phyloP scores from a whole-genome alignment of 148 eudicot genomes.

The Arctostaphylos glauca region DNA sequence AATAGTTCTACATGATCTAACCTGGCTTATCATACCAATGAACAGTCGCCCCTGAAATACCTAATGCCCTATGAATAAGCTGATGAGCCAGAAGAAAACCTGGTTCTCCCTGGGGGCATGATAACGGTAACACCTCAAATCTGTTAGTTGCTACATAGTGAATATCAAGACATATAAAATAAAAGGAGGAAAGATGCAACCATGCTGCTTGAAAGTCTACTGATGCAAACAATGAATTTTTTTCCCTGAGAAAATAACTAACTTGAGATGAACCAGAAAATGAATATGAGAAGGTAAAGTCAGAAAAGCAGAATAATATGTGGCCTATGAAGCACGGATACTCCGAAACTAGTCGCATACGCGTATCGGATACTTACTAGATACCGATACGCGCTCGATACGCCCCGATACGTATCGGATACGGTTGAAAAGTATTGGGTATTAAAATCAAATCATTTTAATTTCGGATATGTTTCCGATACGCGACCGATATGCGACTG shows the following conservation, averaged over 20 bases:
- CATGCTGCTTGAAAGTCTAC: neutral
- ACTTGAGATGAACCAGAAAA: neutral
- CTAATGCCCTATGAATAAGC: constrained; percentile 61
- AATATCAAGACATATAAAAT: neutral
- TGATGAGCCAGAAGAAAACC: constrained; percentile 75
- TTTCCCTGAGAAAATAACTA: neutral
- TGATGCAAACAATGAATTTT: neutral
- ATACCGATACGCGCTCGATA: no score
- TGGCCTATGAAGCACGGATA: no score
- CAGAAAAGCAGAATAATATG: neutral
- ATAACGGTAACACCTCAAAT: constrained; percentile 1
- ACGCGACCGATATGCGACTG: no score
- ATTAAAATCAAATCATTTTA: no score
- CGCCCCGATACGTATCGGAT: no score
- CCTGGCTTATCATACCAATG: constrained; percentile 99
- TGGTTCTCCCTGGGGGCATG: constrained; percentile 58
- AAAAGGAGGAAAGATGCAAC: neutral
- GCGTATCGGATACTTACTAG: no score
- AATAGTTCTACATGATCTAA: constrained; percentile 23
- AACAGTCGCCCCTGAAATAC: constrained; percentile 20
- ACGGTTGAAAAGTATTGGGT: no score
- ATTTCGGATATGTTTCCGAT: no score
- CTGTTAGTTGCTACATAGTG: neutral
- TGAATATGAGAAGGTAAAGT: neutral
- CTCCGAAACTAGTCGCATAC: no score